Evolutionary conservation across 2,329 filamentous ascomycete genomes (phyloP).

Genomic region (Aspergillus sp.): DNA sequence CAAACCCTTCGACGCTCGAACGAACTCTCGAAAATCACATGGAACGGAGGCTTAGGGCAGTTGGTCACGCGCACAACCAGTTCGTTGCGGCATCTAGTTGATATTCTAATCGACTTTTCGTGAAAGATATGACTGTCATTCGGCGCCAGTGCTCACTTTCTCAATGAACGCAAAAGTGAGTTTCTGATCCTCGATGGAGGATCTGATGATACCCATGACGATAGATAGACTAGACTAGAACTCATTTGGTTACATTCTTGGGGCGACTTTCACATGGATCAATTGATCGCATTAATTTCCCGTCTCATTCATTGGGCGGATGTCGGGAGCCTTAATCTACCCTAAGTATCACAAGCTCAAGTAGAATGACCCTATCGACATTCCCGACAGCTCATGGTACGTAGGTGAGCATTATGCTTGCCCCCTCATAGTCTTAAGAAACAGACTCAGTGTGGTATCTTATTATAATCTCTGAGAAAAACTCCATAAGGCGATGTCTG

Average conservation of each 20-base stretch:
- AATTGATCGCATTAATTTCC: neutral
- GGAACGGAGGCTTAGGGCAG: neutral
- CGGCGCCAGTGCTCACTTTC: neutral
- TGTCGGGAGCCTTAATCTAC: neutral
- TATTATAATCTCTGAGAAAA: neutral
- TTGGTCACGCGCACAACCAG: neutral
- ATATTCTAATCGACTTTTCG: neutral
- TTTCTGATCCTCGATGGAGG: neutral
- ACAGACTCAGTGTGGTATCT: neutral
- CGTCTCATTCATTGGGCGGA: neutral
- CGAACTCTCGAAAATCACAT: neutral
- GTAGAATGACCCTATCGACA: neutral
- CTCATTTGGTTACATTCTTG: neutral
- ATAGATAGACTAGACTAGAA: conserved; percentile 3
- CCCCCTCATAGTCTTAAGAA: neutral
- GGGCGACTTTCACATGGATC: neutral
- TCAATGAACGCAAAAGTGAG: neutral
- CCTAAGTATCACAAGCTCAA: neutral
- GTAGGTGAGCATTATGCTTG: too few species aligned
- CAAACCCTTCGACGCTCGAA: neutral
- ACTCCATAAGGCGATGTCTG: neutral
- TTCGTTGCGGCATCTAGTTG: neutral
- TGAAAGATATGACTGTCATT: neutral
- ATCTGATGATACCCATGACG: conserved; percentile 3
- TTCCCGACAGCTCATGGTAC: neutral